A percentile compares a stretch with the other conserved stretches of the same genome.
Evolutionary conservation across 2,329 filamentous ascomycete species (phyloP).

Genomic region (Madurella mycetomatis): DNA sequence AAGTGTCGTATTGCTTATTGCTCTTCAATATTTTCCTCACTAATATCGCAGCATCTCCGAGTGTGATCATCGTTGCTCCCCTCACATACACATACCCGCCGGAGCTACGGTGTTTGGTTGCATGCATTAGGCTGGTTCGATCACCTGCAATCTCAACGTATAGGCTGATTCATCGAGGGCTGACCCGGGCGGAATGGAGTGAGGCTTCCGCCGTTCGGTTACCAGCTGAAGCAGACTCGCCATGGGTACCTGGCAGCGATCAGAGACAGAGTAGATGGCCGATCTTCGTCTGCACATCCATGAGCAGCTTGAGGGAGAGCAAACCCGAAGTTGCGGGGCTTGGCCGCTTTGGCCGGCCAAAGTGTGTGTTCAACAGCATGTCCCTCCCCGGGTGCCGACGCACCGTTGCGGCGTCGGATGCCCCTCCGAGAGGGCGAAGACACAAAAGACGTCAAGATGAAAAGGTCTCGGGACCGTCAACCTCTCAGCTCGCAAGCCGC

Average conservation of each 20-base stretch:
- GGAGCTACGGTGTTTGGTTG: slow-evolving; percentile 25
- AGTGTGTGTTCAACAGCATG: not conserved
- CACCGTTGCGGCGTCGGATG: slow-evolving; percentile 1
- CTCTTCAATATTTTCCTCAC: not conserved
- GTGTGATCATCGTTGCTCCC: slow-evolving; percentile 23
- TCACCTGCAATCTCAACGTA: not conserved
- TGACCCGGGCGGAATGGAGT: not conserved
- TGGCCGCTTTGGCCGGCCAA: too few relatives aligned
- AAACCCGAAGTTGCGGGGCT: too few relatives aligned
- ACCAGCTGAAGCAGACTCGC: not conserved
- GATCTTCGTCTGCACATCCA: too few relatives aligned
- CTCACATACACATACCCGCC: slow-evolving; percentile 28
- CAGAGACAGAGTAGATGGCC: too few relatives aligned
- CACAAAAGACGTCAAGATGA: too few relatives aligned
- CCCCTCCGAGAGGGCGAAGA: not conserved
- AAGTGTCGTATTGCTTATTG: slow-evolving; percentile 5
- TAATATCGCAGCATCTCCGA: not conserved
- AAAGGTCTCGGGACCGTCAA: too few relatives aligned
- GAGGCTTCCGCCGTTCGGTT: not conserved
- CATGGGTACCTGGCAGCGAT: too few relatives aligned
- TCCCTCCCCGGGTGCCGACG: not conserved
- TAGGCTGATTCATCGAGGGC: not conserved
- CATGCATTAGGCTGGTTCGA: slow-evolving; percentile 21
- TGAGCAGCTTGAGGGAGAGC: too few relatives aligned
- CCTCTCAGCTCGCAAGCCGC: not conserved